phyloP scores from a whole-genome alignment of 257 asterid species.

The Penstemon newberryi region DNA sequence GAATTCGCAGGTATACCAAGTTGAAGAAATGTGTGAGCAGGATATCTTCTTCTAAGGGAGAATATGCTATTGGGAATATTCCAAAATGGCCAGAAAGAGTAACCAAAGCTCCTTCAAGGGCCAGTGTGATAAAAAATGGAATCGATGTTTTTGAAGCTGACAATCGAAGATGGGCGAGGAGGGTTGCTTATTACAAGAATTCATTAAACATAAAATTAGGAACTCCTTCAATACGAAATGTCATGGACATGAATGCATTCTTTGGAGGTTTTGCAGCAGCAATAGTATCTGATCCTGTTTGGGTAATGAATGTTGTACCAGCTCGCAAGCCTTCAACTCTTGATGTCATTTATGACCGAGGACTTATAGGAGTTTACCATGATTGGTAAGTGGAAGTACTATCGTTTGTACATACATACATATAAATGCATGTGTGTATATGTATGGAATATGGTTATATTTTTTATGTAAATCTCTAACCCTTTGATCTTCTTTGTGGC shows the following conservation, averaged over 20 bases:
- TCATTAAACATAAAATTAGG: conserved; percentile 74
- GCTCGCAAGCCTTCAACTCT: conserved; percentile 73
- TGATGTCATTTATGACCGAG: conserved; percentile 87
- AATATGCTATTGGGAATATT: conserved; percentile 69
- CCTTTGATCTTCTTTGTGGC: conserved; percentile 14
- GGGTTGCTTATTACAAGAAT: conserved; percentile 77
- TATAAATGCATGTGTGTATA: background rate
- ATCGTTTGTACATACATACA: background rate
- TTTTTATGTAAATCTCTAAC: too few species aligned
- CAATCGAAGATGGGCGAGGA: conserved; percentile 77
- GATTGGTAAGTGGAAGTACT: conserved; percentile 67
- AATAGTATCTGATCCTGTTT: conserved; percentile 70
- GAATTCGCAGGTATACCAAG: conserved; percentile 67
- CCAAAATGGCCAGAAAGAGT: conserved; percentile 89
- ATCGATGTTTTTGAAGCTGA: conserved; percentile 90
- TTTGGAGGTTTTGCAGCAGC: conserved; percentile 98
- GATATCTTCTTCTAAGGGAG: conserved; percentile 60
- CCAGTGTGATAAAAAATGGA: conserved; percentile 61
- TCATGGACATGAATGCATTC: conserved; percentile 98
- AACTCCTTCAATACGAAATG: conserved; percentile 80
- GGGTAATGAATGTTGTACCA: conserved; percentile 99
- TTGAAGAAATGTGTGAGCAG: conserved; percentile 81
- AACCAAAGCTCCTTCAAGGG: conserved; percentile 77
- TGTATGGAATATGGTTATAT: background rate
- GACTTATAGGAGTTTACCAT: conserved; percentile 90